Base-by-base conservation (phyloP, 2,329 filamentous ascomycete genomes). In the Aspergillus sp. region DNA sequence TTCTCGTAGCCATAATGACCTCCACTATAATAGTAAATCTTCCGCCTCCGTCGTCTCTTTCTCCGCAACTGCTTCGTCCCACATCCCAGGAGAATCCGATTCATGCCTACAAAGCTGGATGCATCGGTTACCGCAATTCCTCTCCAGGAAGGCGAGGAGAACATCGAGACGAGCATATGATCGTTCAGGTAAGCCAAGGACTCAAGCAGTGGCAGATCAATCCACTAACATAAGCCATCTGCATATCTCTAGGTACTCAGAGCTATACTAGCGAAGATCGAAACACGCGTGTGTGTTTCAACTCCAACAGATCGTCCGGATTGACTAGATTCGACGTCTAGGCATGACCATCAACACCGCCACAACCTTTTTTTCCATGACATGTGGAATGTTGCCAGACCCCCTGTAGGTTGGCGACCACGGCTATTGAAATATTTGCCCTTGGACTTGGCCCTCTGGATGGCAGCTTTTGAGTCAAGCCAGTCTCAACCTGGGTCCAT, bases 201-300 rank as follows among this genome's bases (percentile, higher is more conserved):
- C 27, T n/a, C 49, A 33, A 43, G 21, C 11, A 39, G 11, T 23
- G 31, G 40, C 51, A 31, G 15, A 46, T 39, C 17, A 23, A 27
- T 35, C 27, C 33, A 39, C 51, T 50, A 35, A 53, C 41, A 46
- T 53, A 53, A 53, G 51, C 41, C 51, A 39, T 53, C n/a, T 45
- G 27, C 51, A 39, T 46, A 39, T 46, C 19, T 45, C 40, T 40
- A 44, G 50, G 39, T 31, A 24, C 21, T n/a, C 12, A 4, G 21
- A 21, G 8, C 49, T 17, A 33, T 7, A 19, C 37, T 39, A 21
- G 45, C 27, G 8, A 11, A 31, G 19, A 31, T 11, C 15, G 14
- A 24, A n/a, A 24, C 24, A 17, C 24, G 27, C 9, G 14, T 24
- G 23, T 27, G 7, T 46, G 9, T 45, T 21, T 45, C 2, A 15